These are phyloP conservation scores for Echeveria elegans DNA, from an alignment of 164 flowering plant species.

Conservation along the genomic window DNA sequence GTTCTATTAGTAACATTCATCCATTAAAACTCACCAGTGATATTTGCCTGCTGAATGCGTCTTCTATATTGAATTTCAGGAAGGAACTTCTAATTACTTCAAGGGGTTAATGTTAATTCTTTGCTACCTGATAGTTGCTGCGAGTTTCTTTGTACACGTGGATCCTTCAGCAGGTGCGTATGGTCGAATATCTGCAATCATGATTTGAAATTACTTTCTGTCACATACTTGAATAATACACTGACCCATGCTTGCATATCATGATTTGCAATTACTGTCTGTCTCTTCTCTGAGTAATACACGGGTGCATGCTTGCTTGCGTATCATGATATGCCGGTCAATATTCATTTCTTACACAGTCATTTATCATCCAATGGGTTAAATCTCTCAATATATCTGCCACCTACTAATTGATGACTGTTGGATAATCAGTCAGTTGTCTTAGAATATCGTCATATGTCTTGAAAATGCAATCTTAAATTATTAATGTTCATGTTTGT, in stretches of 20 bases:
- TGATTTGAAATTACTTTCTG: not conserved
- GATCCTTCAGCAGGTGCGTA: constrained; percentile 49
- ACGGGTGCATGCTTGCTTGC: not conserved
- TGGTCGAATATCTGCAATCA: not conserved
- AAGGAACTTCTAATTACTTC: constrained; percentile 84
- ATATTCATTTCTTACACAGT: not conserved
- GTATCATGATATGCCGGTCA: not conserved
- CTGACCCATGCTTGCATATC: too few relatives aligned
- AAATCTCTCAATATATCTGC: not conserved
- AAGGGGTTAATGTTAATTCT: constrained; percentile 82
- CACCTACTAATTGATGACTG: not conserved
- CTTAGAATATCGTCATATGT: not conserved
- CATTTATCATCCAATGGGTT: not conserved
- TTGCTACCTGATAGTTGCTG: constrained; percentile 79
- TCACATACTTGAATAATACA: not conserved
- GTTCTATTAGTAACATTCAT: not conserved
- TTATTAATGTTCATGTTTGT: not conserved
- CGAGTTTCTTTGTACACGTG: constrained; percentile 78
- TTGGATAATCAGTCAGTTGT: not conserved
- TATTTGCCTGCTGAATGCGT: not conserved
- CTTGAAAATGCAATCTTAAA: not conserved
- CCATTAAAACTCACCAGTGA: not conserved
- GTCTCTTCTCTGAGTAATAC: too few relatives aligned
- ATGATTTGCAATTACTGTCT: too few relatives aligned
- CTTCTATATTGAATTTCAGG: constrained; percentile 34